Evolutionary conservation across 345 rosid genomes (phyloP).

Genomic region (Erucastrum elatum): DNA sequence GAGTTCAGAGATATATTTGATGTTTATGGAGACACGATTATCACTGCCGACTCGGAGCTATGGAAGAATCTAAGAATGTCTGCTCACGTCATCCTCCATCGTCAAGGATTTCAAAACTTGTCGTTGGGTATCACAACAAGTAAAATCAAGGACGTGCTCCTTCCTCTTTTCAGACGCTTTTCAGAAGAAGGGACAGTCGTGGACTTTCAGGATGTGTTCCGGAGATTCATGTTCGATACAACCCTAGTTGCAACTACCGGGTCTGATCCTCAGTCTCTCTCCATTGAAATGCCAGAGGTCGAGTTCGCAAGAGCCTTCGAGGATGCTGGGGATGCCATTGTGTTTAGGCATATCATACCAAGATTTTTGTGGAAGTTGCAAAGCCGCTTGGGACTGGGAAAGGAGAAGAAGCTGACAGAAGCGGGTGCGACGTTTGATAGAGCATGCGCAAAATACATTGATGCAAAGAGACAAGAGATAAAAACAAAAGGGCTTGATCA

Average conservation of each 20-base stretch:
- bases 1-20: constrained; percentile 24
- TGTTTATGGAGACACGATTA: constrained; percentile 14
- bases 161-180: constrained; percentile 35
- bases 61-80: constrained; percentile 20
- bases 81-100: neutral
- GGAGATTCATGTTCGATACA: neutral
- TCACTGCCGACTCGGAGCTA: constrained; percentile 33
- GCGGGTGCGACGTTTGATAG: constrained; percentile 17
- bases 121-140: neutral
- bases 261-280: neutral
- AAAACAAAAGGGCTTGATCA: neutral
- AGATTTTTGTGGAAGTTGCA: neutral
- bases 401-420: constrained; percentile 47
- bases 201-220: constrained; percentile 23
- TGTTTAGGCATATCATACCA: neutral
- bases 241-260: neutral
- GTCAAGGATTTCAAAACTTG: constrained; percentile 18
- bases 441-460: neutral
- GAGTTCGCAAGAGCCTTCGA: neutral
- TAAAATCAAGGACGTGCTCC: constrained; percentile 18
- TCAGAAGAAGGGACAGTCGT: constrained; percentile 1
- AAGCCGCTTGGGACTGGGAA: constrained; percentile 30
- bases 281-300: neutral
- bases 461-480: constrained; percentile 18
- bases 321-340: neutral